Evolutionary conservation across 2,329 filamentous ascomycete genomes (phyloP).

Genomic region (Fonsecaea multimorphosa): DNA sequence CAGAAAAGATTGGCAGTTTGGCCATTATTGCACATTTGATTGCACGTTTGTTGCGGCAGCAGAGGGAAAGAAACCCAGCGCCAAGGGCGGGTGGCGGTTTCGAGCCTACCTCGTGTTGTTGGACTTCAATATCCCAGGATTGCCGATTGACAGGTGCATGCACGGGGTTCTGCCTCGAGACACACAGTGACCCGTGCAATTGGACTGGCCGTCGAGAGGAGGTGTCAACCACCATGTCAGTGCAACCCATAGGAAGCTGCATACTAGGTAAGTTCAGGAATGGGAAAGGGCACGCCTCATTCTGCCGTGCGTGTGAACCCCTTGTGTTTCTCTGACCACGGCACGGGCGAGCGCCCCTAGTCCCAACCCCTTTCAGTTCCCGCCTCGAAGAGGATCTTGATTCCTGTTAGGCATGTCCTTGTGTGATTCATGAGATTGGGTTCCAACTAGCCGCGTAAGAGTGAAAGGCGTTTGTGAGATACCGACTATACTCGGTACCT

Average conservation of each 20-base stretch:
- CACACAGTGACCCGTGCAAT: neutral
- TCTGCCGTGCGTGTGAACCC: neutral
- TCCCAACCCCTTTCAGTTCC: neutral
- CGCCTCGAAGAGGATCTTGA: neutral
- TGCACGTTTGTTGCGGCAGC: too few relatives aligned
- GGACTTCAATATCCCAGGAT: neutral
- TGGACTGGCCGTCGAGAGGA: too few relatives aligned
- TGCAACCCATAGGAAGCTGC: neutral
- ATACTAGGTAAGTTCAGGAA: neutral
- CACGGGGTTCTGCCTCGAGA: neutral
- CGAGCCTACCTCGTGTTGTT: too few relatives aligned
- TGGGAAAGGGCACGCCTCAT: neutral
- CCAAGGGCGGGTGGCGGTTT: neutral
- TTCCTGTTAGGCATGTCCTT: neutral
- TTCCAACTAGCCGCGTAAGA: constrained; percentile 4
- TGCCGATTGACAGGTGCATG: neutral
- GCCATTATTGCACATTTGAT: too few relatives aligned
- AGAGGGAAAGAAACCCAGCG: neutral
- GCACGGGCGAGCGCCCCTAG: neutral
- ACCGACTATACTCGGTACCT: too few relatives aligned
- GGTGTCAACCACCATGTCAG: neutral
- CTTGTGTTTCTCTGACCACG: neutral
- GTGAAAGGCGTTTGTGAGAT: neutral
- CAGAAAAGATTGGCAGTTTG: neutral
- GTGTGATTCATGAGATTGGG: constrained; percentile 5